phyloP scores from a whole-genome alignment of 257 asterid genomes.

The Nemophila menziesii region DNA sequence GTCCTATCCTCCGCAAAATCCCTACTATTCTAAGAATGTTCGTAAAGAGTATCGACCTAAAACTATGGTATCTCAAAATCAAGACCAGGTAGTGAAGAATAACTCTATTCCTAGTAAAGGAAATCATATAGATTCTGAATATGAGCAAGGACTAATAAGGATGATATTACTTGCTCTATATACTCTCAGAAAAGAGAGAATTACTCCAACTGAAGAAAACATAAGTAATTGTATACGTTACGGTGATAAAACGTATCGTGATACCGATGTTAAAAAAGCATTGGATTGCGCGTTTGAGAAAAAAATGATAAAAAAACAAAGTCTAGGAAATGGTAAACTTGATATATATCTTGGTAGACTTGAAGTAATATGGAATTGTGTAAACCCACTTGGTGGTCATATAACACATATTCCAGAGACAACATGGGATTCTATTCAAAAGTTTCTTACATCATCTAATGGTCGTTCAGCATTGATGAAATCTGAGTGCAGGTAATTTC shows the following conservation, averaged over 20 bases:
- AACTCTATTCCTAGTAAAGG: slow-evolving; percentile 15
- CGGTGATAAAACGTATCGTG: slow-evolving; percentile 29
- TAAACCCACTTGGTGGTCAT: slow-evolving; percentile 29
- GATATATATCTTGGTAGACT: slow-evolving; percentile 28
- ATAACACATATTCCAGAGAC: slow-evolving; percentile 17
- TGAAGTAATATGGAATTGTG: slow-evolving; percentile 38
- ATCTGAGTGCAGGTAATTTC: slow-evolving; percentile 40
- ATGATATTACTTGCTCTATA: slow-evolving; percentile 30
- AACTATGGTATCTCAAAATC: slow-evolving; percentile 3
- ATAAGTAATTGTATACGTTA: slow-evolving; percentile 33
- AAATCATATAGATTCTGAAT: slow-evolving; percentile 11
- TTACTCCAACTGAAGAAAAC: slow-evolving; percentile 37
- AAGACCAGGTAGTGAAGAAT: slow-evolving; percentile 1
- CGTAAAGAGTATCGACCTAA: slow-evolving; percentile 4
- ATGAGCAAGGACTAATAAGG: slow-evolving; percentile 25
- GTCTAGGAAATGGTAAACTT: slow-evolving; percentile 20
- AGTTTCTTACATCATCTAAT: slow-evolving; percentile 26
- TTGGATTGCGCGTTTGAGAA: slow-evolving; percentile 29
- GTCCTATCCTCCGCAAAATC: slow-evolving; percentile 6
- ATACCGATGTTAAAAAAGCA: slow-evolving; percentile 31
- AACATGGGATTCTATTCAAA: slow-evolving; percentile 30
- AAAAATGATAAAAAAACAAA: slow-evolving; percentile 24
- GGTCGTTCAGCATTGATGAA: slow-evolving; percentile 30
- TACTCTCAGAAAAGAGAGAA: slow-evolving; percentile 34
- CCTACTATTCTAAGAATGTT: slow-evolving; percentile 1